Conservation (phyloP, 169 alveolate species). For the Perkinsus marinus region DNA sequence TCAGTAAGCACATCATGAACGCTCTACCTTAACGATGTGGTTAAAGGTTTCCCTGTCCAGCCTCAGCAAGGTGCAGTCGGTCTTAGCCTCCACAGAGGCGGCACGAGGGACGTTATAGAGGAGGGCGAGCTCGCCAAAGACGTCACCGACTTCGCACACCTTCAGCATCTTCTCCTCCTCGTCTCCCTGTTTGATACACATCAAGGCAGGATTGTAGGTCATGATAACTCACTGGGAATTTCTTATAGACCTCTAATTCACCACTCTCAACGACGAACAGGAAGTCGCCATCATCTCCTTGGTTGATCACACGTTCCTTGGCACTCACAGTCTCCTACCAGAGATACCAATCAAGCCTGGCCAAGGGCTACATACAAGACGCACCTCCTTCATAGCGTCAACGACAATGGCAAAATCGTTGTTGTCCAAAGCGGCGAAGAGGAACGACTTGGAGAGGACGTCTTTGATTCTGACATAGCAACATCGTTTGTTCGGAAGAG, state of each 20-base stretch:
- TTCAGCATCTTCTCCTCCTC: constrained; percentile 39
- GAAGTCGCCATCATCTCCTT: constrained; percentile 87
- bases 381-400: constrained; percentile 70
- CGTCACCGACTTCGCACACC: constrained; percentile 68
- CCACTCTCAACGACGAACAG: constrained; percentile 76
- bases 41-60: constrained; percentile 79
- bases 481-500: constrained; percentile 48
- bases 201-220: constrained; percentile 36
- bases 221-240: no score
- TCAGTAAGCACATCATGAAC: not conserved
- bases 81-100: constrained; percentile 64
- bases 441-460: constrained; percentile 48
- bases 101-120: constrained; percentile 83
- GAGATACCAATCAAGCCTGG: not conserved
- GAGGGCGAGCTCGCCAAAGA: constrained; percentile 83
- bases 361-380: not conserved
- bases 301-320: constrained; percentile 37
- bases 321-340: not conserved
- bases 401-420: constrained; percentile 56
- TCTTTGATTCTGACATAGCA: not conserved
- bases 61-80: constrained; percentile 55
- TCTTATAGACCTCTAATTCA: constrained; percentile 46
- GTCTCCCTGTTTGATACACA: constrained; percentile 8
- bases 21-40: constrained; percentile 59
- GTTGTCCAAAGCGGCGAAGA: constrained; percentile 61